Percentiles rank a stretch among this genome's conserved stretches.
Conservation (phyloP, 306 rosid genomes). For the Cajanus cajan region DNA sequence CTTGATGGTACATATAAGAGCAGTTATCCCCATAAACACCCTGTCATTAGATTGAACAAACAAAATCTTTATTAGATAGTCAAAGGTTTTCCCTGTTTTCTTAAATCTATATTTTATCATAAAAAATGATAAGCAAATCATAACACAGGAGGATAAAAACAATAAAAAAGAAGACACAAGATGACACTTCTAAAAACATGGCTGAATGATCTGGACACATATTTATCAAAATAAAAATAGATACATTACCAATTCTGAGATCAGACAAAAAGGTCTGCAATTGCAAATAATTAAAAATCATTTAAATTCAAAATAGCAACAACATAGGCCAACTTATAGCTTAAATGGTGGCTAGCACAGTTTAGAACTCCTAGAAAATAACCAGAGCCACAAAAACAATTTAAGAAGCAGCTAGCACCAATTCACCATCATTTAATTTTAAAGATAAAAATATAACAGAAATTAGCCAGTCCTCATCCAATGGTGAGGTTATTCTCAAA, state of each 20-base stretch:
- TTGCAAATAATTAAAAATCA: not conserved
- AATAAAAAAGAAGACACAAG: not conserved
- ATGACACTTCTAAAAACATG: not conserved
- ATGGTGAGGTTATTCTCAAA: not conserved
- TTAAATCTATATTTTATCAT: not conserved
- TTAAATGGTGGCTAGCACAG: not conserved
- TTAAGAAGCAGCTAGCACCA: not conserved
- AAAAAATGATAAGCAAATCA: not conserved
- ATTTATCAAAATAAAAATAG: not conserved
- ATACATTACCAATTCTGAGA: not conserved
- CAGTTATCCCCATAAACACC: conserved; percentile 47
- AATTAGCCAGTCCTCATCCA: not conserved
- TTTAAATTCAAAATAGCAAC: not conserved
- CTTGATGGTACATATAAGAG: conserved; percentile 46
- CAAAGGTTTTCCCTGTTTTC: not conserved
- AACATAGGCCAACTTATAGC: not conserved
- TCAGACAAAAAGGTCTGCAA: not conserved
- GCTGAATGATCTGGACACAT: not conserved
- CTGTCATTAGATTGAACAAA: conserved; percentile 28
- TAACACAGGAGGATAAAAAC: not conserved
- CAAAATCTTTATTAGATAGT: not conserved
- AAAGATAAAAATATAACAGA: not conserved
- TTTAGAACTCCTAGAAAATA: not conserved
- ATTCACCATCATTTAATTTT: not conserved
- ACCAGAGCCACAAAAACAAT: not conserved